Base-by-base conservation (phyloP, 2,329 filamentous ascomycete genomes). In the Aspergillus fischeri region DNA sequence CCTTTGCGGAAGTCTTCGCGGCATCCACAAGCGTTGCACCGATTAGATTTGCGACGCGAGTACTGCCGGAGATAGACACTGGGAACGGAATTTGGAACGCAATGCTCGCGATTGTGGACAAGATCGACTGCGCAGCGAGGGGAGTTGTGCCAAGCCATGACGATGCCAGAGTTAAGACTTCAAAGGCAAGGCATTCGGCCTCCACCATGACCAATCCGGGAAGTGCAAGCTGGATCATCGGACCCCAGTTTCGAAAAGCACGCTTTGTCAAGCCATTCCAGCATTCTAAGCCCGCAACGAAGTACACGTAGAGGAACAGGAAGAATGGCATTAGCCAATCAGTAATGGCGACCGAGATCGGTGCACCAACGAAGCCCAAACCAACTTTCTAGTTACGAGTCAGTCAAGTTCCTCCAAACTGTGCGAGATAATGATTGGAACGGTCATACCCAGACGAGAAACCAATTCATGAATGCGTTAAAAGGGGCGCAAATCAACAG, bases 31-130 rank as follows among this genome's bases (percentile, higher is more conserved):
- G 81, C 1, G 87, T 88, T 0, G 93, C 92, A 8, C 93, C 94
- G 60, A 97, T 95, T 35, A 97, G 78, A 66, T 97, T 97, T 20
- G 92, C 93, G 14, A 97, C 86, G 1, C 93, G 87, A 0, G 93
- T 97, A 11, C 89, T 93, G 0, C 89, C 86, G 2, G 93, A 92
- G 57, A 97, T 93, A 32, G 88, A 90, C 59, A 97, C 84, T 0
- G 93, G 90, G 77, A 97, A 97, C 0, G 93, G 92, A 51, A 97
- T 87, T 73, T 96, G 91, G 78, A 92, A 97, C 0, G 90, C 91
- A 25, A 96, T 85, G 9, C 87, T 85, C 0, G 88, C 86, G 49
- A 96, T 80, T 0, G 89, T 94, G 24, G 88, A 84, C 2, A 97
- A 79, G 14, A 97, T 87, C 35, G 89, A 92, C 73, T 99, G 92